Evolutionary conservation across 129 eudicot genomes (phyloP), one percentile per base, ranked within the genome.

Genomic region (Lonicera japonica): DNA sequence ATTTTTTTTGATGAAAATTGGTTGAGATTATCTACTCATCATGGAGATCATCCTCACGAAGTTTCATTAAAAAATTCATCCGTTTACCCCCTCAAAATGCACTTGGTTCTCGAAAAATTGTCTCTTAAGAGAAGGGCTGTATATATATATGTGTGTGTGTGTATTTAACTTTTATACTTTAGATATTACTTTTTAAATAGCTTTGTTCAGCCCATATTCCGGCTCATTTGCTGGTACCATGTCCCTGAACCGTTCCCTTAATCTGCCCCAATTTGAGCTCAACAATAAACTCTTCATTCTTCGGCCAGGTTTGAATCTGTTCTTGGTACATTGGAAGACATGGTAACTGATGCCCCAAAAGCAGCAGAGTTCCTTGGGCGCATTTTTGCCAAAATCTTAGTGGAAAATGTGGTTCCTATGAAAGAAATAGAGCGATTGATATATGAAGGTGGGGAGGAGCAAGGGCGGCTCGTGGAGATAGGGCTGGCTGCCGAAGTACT

Each of bases 281-380:
- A 63, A 29, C 6, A 29, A 29, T 6, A 2, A 29, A 29, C 2
- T 29, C 36, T 29, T 55, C 21, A 5, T 25, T 56, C 5, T 11
- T 64, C 46, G 51, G 23, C 25, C 73, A 94, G 99, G 83, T 94
- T 94, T 48, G 95, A 88, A 69, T 74, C 87, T 11, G 96, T 88
- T 61, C 66, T 94, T 10, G 68, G 73, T 20, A 69, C 75, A 17
- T 68, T 94, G 76, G 99, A 94, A 66, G 99, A 94, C 23, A 83
- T 92, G 2, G 84, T 85, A 0, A 88, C 70, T 13, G 99, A 94
- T 72, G 99, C 99, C 24, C 99, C 99, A 25, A 88, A 61, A 83
- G 99, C 99, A 47, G 80, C 85, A 13, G 96, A 94, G 54, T 94
- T 80, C 72, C 95, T 94, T 5, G 99, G 99, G 4, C 74, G 73